Evolutionary conservation across 2,329 filamentous ascomycete species (phyloP).

Genomic region (Didymella pinodella): DNA sequence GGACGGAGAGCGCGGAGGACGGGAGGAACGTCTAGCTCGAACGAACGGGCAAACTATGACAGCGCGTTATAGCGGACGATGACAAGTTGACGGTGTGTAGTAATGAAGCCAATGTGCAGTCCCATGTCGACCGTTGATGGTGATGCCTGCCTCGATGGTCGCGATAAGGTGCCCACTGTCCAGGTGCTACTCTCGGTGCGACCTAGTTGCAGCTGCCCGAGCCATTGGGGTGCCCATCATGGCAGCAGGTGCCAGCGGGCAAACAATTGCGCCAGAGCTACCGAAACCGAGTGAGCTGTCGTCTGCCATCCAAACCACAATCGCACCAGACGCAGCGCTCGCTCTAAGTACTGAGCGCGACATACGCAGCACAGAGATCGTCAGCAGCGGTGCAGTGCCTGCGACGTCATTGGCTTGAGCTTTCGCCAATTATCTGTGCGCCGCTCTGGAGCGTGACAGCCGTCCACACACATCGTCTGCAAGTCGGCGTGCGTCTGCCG

Average conservation of each 20-base stretch:
- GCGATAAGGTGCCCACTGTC: conserved; percentile 15
- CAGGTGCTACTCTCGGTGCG: conserved; percentile 9
- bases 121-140: not conserved
- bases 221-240: conserved; percentile 6
- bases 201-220: conserved; percentile 20
- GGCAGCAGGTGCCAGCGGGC: conserved; percentile 10
- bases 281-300: not conserved
- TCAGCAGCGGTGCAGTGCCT: conserved; percentile 20
- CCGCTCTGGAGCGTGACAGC: conserved; percentile 27
- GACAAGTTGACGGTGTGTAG: conserved; percentile 2
- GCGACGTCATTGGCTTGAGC: conserved; percentile 38
- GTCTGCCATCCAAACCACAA: not conserved
- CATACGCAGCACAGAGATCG: conserved; percentile 4
- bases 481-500: conserved; percentile 36
- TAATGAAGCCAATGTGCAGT: not conserved
- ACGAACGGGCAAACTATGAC: conserved; percentile 14
- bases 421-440: conserved; percentile 35
- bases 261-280: conserved; percentile 8
- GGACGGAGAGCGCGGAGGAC: conserved; percentile 20
- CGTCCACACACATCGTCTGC: conserved; percentile 38
- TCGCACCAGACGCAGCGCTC: conserved; percentile 5
- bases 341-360: conserved; percentile 13
- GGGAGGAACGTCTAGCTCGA: conserved; percentile 22
- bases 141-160: conserved; percentile 13
- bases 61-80: conserved; percentile 6